Evolutionary conservation across 139 green algal genomes (phyloP), one percentile per base, ranked within the genome.

Genomic region (Chlamydomonas eustigma): DNA sequence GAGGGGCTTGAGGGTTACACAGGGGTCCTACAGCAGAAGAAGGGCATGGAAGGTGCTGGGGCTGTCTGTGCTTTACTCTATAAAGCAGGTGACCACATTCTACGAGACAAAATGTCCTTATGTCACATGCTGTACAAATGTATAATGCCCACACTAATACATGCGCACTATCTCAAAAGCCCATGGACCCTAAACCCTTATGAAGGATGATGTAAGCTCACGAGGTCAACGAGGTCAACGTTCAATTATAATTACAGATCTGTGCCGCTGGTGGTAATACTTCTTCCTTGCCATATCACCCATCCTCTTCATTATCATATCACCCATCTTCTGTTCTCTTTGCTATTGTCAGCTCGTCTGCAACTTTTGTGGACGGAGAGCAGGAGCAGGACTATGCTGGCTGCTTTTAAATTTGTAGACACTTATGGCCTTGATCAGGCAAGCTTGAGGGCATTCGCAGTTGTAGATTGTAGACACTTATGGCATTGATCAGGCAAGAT

Each of bases 281-380:
- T n/a, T n/a, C n/a, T n/a, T n/a, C n/a, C n/a, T n/a, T n/a, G n/a
- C n/a, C n/a, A n/a, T n/a, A n/a, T n/a, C n/a, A n/a, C n/a, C n/a
- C n/a, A n/a, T n/a, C n/a, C n/a, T n/a, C n/a, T n/a, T n/a, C n/a
- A n/a, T n/a, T n/a, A n/a, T n/a, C n/a, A n/a, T n/a, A n/a, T n/a
- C 44, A 58, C 44, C 12, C 44, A 12, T 58, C 44, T 58, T 12
- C 44, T 18, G 12, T 58, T 58, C 44, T 18, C 44, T 18, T 58
- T 58, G 44, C 6, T 5, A n/a, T 35, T 28, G 31, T 4, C 66
- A 18, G 30, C 12, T 8, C 18, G 69, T 12, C 25, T 76, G 24
- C 8, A 64, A 28, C 69, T 76, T 37, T n/a, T 76, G 5, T 76
- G 69, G 69, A 50, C 8, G 12, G 66, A 73, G 38, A 24, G 5